Conservation (phyloP, 805 yeast genomes). For the Groenewaldozyma tartarivorans region DNA sequence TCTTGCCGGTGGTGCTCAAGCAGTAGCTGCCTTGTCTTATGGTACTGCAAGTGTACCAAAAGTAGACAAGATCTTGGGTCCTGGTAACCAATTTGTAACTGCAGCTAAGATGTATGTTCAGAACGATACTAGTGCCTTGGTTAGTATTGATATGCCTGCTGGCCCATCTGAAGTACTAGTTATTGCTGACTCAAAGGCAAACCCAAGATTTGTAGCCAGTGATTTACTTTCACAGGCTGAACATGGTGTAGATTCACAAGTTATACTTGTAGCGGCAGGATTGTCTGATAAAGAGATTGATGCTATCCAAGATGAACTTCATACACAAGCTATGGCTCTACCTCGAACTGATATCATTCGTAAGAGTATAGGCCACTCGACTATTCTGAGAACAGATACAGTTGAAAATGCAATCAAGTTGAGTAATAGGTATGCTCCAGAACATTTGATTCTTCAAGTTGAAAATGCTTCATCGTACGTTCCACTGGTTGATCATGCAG, state of each 20-base stretch:
- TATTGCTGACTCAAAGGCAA: conserved; percentile 77
- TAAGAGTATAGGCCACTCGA: conserved; percentile 85
- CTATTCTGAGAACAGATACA: conserved; percentile 57
- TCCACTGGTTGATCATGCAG: conserved; percentile 77
- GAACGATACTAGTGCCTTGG: conserved; percentile 88
- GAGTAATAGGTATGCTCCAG: conserved; percentile 93
- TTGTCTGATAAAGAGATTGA: conserved; percentile 50
- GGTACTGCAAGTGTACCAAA: conserved; percentile 91
- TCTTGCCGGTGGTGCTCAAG: conserved; percentile 99
- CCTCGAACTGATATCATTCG: conserved; percentile 93
- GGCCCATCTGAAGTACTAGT: conserved; percentile 98
- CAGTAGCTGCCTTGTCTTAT: conserved; percentile 97
- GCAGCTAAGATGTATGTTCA: conserved; percentile 98
- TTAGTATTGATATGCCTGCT: conserved; percentile 99
- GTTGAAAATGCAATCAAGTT: conserved; percentile 77
- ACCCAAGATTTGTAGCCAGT: conserved; percentile 94
- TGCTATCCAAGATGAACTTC: conserved; percentile 73
- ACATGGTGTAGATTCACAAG: conserved; percentile 98
- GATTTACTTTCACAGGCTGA: conserved; percentile 97
- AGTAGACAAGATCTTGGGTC: conserved; percentile 95
- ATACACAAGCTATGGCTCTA: conserved; percentile 68
- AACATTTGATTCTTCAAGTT: conserved; percentile 88
- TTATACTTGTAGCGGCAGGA: conserved; percentile 75
- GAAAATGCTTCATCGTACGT: conserved; percentile 69
- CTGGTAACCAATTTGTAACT: conserved; percentile 98